Evolutionary conservation across 2,329 filamentous ascomycete genomes (phyloP), one percentile per base, ranked within the genome.

Genomic region (Alternaria solani): DNA sequence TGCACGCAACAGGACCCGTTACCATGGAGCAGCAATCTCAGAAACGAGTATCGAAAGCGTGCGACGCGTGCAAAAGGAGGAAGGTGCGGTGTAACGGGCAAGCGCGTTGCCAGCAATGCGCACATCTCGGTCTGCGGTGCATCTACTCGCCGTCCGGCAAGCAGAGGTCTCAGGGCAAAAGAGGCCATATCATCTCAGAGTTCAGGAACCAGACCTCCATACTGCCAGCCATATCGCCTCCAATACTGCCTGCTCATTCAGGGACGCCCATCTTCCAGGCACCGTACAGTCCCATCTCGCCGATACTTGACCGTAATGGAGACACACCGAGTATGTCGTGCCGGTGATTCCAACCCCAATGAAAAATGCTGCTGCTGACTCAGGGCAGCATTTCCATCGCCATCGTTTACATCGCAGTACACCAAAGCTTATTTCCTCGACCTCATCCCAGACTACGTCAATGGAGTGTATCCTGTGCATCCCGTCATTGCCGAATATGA

Each of bases 41-140:
- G 28, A 77, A 75, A 65, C 66, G 75, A 66, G 74, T 75, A 28
- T 75, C 74, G 32, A 77, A 76, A 65, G 81, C 82, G n/a, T 83
- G 82, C 63, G 80, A 83, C 61, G 78, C 80, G 7, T 84, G 81
- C 69, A 81, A 80, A 52, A 68, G 79, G 3, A 78, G 82, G 16
- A 83, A 83, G 61, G 81, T 83, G 16, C 79, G 79, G 56, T 83
- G 82, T 67, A 83, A 83, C 64, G 81, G 82, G 32, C 73, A 80
- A 56, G 71, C 78, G 26, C 72, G 78, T 43, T 85, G 83, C 66
- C 74, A 76, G 58, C 75, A 77, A 49, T 76, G 75, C 60, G 69
- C 66, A 26, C 75, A 77, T 58, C 75, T 83, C 46, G 80, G 80
- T 32, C 67, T 85, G n/a, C 71, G 66, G 30, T 85, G 83, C 67